phyloP scores from a whole-genome alignment of 352 stramenopile species.

The Globisporangium perplexum region DNA sequence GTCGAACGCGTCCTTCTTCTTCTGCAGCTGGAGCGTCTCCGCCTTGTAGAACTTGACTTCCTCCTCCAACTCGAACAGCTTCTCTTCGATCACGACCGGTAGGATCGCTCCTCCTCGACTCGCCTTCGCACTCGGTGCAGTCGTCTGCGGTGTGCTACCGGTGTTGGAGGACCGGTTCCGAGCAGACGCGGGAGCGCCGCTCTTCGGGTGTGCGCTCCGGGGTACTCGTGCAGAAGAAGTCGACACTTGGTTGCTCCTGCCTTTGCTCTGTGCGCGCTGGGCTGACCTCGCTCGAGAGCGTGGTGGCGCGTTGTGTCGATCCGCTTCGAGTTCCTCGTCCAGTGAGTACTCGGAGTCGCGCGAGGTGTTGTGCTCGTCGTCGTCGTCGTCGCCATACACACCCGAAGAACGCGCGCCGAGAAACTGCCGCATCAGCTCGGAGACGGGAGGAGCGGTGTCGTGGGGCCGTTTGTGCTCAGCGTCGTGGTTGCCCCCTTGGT shows the following conservation, averaged over 20 bases:
- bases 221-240: background rate
- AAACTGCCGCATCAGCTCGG: slow-evolving; percentile 53
- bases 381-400: slow-evolving; percentile 1
- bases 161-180: background rate
- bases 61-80: slow-evolving; percentile 71
- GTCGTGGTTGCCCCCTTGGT: background rate
- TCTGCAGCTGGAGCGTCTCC: slow-evolving; percentile 74
- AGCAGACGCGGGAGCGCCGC: background rate
- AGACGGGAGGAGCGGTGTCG: slow-evolving; percentile 21
- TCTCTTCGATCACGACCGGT: slow-evolving; percentile 74
- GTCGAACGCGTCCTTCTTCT: slow-evolving; percentile 60
- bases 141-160: background rate
- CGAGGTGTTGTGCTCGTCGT: slow-evolving; percentile 8
- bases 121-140: background rate
- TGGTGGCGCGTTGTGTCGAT: background rate
- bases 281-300: background rate
- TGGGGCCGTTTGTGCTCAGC: background rate
- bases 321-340: background rate
- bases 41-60: slow-evolving; percentile 86
- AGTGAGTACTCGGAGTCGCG: slow-evolving; percentile 6
- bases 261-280: background rate
- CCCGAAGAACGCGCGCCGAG: slow-evolving; percentile 14
- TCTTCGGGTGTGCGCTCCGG: background rate
- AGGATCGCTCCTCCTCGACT: slow-evolving; percentile 21
- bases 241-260: background rate